A percentile compares a stretch with the other conserved stretches of the same genome.
phyloP scores from a whole-genome alignment of 768 basidiomycete genomes.

The Boletus bicolor region DNA sequence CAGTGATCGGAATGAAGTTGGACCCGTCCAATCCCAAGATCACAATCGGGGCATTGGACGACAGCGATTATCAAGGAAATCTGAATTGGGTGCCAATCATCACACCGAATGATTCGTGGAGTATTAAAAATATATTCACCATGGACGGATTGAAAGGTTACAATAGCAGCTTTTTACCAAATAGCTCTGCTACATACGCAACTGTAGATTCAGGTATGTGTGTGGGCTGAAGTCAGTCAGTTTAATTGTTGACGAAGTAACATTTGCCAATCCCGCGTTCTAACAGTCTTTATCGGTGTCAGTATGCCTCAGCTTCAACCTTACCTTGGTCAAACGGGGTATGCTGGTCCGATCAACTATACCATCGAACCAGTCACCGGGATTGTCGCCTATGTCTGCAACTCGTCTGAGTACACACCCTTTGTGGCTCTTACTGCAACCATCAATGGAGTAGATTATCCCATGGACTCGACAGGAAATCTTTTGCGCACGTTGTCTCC shows the following conservation, averaged over 20 bases:
- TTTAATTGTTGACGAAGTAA: background rate
- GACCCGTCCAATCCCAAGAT: conserved; percentile 25
- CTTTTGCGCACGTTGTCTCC: conserved; percentile 10
- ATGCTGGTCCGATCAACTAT: conserved; percentile 16
- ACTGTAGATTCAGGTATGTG: conserved; percentile 11
- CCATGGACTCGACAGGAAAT: conserved; percentile 19
- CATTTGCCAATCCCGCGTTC: background rate
- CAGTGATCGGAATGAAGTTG: conserved; percentile 21
- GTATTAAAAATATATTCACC: conserved; percentile 1
- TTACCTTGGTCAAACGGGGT: conserved; percentile 10
- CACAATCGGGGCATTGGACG: conserved; percentile 26
- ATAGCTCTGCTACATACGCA: conserved; percentile 4
- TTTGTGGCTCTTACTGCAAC: conserved; percentile 20
- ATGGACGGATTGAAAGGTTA: conserved; percentile 21
- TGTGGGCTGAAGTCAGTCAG: background rate
- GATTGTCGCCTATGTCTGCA: conserved; percentile 18
- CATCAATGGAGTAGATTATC: conserved; percentile 28
- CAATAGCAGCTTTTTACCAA: conserved; percentile 14
- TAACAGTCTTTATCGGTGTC: conserved; percentile 7
- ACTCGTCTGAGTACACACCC: conserved; percentile 7
- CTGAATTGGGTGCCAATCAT: conserved; percentile 21
- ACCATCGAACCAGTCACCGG: background rate
- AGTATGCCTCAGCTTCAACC: background rate
- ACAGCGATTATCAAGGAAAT: conserved; percentile 19
- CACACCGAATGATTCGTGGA: conserved; percentile 15